Evolutionary conservation across 2,329 filamentous ascomycete species (phyloP).

Genomic region (Ambrosiella beaveri): DNA sequence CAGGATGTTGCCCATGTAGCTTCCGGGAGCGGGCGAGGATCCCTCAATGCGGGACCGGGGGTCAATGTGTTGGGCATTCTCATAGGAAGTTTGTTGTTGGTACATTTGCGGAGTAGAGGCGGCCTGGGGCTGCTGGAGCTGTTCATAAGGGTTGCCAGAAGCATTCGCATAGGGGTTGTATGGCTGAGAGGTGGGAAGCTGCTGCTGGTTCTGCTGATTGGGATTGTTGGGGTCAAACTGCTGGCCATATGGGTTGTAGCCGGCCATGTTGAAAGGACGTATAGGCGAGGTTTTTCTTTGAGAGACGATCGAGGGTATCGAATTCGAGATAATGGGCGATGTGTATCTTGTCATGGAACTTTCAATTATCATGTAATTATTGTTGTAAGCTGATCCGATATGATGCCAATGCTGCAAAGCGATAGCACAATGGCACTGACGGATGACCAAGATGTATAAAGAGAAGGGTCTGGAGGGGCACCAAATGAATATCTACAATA

Average conservation of each 20-base stretch:
- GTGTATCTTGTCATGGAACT: not conserved
- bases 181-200: not conserved
- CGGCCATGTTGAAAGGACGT: not conserved
- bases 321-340: not conserved
- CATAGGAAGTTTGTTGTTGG: not conserved
- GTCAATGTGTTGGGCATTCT: not conserved
- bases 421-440: not conserved
- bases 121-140: slow-evolving; percentile 26
- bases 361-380: not conserved
- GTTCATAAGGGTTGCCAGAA: not conserved
- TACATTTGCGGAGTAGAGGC: slow-evolving; percentile 4
- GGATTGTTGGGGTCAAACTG: not conserved
- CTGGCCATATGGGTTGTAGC: slow-evolving; percentile 1
- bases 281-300: not conserved
- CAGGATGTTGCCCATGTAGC: too few relatives aligned
- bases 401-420: not conserved
- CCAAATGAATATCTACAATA: not conserved
- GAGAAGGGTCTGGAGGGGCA: not conserved
- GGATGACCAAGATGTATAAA: not conserved
- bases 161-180: not conserved
- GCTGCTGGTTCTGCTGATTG: not conserved
- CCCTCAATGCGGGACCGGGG: slow-evolving; percentile 5
- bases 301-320: not conserved
- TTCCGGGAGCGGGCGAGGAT: slow-evolving; percentile 4
- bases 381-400: not conserved